These are phyloP conservation scores for Kwoniella dejecticola DNA, from an alignment of 768 basidiomycete genomes.

Conservation along the genomic window DNA sequence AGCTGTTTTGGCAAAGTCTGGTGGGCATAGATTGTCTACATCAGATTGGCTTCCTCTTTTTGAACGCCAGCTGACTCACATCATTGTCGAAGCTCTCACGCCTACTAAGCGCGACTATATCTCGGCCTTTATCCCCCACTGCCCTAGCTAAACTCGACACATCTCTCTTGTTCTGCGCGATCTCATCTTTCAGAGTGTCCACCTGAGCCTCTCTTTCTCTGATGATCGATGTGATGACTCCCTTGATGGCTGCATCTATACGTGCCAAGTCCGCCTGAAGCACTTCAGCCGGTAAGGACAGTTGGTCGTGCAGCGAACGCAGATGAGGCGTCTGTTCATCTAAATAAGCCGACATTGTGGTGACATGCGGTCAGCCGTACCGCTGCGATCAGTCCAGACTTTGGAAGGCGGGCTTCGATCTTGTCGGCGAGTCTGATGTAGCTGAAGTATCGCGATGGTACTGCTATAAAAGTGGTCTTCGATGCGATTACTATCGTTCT, in stretches of 20 bases:
- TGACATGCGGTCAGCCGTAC: not conserved
- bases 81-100: conserved; percentile 58
- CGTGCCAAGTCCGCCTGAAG: conserved; percentile 76
- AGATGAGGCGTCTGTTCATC: conserved; percentile 76
- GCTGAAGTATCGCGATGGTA: not conserved
- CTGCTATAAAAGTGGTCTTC: too few relatives aligned
- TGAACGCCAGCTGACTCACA: conserved; percentile 13
- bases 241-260: conserved; percentile 73
- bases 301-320: conserved; percentile 77
- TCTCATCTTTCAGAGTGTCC: conserved; percentile 69
- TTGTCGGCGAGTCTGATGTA: too few relatives aligned
- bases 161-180: conserved; percentile 65
- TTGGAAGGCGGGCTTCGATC: too few relatives aligned
- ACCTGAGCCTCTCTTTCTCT: conserved; percentile 72
- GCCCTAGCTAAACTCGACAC: conserved; percentile 70
- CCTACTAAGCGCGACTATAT: conserved; percentile 69
- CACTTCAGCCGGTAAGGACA: conserved; percentile 76
- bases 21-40: too few relatives aligned
- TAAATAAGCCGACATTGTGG: conserved; percentile 45
- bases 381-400: too few relatives aligned
- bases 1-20: conserved; percentile 69
- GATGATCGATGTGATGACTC: conserved; percentile 75
- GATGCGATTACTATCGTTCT: not conserved
- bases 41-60: not conserved
- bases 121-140: conserved; percentile 63